Percentiles rank a stretch among this genome's conserved stretches.
These are phyloP conservation scores for Phytopythium mirpurense DNA, from an alignment of 352 stramenopile species.

Conservation along the genomic window DNA sequence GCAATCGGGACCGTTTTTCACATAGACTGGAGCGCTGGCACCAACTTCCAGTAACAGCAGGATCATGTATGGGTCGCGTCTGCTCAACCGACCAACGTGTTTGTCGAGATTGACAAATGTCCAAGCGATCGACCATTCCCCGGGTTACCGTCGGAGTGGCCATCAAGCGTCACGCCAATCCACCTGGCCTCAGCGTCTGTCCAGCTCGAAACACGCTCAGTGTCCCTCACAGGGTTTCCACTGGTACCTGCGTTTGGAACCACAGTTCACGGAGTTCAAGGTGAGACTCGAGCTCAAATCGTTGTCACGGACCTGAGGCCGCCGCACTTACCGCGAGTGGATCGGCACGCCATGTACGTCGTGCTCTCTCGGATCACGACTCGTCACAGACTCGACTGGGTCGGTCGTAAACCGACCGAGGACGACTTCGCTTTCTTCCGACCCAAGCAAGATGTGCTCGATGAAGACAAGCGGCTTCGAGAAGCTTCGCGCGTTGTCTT, in stretches of 20 bases:
- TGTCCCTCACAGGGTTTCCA: slow-evolving; percentile 15
- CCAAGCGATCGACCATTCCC: not conserved
- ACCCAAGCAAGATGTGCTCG: no score
- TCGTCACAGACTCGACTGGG: no score
- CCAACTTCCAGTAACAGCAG: slow-evolving; percentile 2
- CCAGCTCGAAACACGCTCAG: not conserved
- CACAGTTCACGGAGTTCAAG: slow-evolving; percentile 18
- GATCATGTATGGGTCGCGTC: slow-evolving; percentile 4
- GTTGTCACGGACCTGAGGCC: slow-evolving; percentile 12
- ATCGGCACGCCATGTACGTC: no score
- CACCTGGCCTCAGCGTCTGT: not conserved
- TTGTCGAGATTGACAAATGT: slow-evolving; percentile 6
- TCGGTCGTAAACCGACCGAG: no score
- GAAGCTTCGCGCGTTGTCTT: no score
- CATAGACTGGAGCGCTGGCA: slow-evolving; percentile 8
- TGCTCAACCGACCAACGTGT: slow-evolving; percentile 4
- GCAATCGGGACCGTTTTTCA: slow-evolving; percentile 3
- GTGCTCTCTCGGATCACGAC: no score
- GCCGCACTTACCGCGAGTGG: not conserved
- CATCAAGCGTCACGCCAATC: slow-evolving; percentile 13
- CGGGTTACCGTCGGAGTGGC: slow-evolving; percentile 2
- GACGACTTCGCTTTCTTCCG: no score
- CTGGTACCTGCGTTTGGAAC: slow-evolving; percentile 19
- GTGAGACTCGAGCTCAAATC: slow-evolving; percentile 10
- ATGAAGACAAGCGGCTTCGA: no score